Percentiles rank a stretch among this genome's conserved stretches.
These are phyloP conservation scores for Echinochloa phyllopogon DNA, from an alignment of 176 grass and related monocot species.

Conservation along the genomic window DNA sequence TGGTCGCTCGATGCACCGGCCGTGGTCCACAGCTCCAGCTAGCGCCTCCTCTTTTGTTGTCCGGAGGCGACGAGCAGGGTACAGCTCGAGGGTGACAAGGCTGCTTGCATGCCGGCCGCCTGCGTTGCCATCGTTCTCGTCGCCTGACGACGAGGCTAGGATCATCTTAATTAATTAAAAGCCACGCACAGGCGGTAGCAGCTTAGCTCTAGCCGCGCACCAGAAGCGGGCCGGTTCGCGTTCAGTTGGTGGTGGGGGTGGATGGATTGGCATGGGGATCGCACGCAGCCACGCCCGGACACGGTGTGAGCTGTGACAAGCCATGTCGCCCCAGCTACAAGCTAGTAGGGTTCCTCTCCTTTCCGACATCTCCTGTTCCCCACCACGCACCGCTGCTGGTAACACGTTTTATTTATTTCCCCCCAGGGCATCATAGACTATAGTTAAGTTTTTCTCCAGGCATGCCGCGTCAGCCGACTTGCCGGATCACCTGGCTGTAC, in stretches of 20 bases:
- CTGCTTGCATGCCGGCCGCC: not conserved
- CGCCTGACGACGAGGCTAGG: not conserved
- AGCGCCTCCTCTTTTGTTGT: not conserved
- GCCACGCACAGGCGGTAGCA: not conserved
- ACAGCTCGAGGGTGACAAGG: not conserved
- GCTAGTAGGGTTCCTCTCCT: not conserved
- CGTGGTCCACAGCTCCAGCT: conserved; percentile 2
- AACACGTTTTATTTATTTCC: not conserved
- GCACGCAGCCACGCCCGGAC: no score
- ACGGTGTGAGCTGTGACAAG: not conserved
- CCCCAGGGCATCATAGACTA: no score
- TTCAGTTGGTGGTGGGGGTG: no score
- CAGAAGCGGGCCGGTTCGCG: no score
- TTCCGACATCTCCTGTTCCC: conserved; percentile 4
- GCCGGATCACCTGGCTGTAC: no score
- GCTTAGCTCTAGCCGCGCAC: not conserved
- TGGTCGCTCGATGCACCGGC: not conserved
- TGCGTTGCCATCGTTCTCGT: not conserved
- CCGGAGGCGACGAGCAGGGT: not conserved
- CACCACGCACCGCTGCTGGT: not conserved
- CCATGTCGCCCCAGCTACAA: not conserved
- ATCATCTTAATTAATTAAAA: not conserved
- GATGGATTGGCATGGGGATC: not conserved
- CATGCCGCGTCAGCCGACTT: no score
- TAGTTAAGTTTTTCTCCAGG: no score